Evolutionary conservation across 2,329 filamentous ascomycete species (phyloP).

Genomic region (Apiospora phragmitis): DNA sequence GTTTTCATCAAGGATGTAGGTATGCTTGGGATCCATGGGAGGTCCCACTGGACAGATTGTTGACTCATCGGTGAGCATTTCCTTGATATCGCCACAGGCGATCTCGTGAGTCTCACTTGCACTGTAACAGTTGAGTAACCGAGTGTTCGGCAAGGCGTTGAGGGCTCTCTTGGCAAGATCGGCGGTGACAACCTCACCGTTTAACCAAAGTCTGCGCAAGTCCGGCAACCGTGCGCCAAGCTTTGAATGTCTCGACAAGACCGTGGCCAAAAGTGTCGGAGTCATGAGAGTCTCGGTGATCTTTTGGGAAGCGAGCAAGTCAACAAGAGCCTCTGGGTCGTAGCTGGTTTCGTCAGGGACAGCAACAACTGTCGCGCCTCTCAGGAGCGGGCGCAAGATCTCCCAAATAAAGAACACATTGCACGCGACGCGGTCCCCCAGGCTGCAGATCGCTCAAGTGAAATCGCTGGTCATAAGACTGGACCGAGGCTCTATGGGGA

Average conservation of each 20-base stretch:
- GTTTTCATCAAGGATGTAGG: constrained; percentile 71
- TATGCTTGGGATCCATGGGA: constrained; percentile 65
- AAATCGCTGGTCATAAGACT: constrained; percentile 74
- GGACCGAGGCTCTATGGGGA: constrained; percentile 71
- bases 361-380: constrained; percentile 74
- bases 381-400: constrained; percentile 72
- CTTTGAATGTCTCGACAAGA: constrained; percentile 68
- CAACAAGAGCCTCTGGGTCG: constrained; percentile 72
- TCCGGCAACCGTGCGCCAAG: constrained; percentile 64
- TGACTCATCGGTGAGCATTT: constrained; percentile 63
- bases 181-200: constrained; percentile 80
- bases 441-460: constrained; percentile 66
- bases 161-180: constrained; percentile 71
- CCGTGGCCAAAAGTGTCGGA: constrained; percentile 73
- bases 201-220: constrained; percentile 74
- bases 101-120: constrained; percentile 82
- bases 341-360: constrained; percentile 78
- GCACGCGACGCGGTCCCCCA: constrained; percentile 76
- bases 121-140: constrained; percentile 78
- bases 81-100: constrained; percentile 72
- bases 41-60: constrained; percentile 74
- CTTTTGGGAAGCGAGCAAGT: constrained; percentile 63
- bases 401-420: constrained; percentile 91
- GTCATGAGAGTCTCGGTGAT: constrained; percentile 85
- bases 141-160: constrained; percentile 66